phyloP scores from a whole-genome alignment of 371 early-diverging fungal species.

The Thermomucor indicae-seudaticae region DNA sequence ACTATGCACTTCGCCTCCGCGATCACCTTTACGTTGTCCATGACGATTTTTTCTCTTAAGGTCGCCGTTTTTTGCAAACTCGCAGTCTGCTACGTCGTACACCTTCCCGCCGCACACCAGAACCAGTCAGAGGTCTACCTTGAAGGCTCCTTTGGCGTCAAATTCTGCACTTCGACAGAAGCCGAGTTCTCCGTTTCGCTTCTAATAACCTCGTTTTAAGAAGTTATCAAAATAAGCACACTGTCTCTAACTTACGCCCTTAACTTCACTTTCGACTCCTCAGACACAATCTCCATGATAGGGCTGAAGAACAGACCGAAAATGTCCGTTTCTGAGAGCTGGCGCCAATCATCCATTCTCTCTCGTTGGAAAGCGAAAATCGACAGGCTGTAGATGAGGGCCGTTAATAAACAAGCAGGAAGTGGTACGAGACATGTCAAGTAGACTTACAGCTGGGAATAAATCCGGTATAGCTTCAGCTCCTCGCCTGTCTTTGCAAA shows the following conservation, averaged over 20 bases:
- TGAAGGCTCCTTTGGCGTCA: background rate
- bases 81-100: background rate
- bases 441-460: too few species aligned
- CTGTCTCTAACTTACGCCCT: background rate
- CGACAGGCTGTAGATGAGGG: too few species aligned
- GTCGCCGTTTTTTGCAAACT: background rate
- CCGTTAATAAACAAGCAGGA: too few species aligned
- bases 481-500: too few species aligned
- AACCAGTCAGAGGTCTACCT: background rate
- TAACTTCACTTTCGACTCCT: background rate
- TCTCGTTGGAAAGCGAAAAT: background rate
- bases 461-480: too few species aligned
- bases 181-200: background rate
- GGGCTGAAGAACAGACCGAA: background rate
- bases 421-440: too few species aligned
- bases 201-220: background rate
- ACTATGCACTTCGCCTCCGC: background rate
- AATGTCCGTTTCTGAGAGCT: background rate
- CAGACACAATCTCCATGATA: background rate
- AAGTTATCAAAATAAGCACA: too few species aligned
- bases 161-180: background rate
- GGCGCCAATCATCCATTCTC: background rate
- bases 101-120: background rate
- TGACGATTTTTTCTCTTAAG: background rate
- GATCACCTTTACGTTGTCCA: background rate